Conservation (phyloP, 2,329 filamentous ascomycete species). For the Sordariomycetes sp. region DNA sequence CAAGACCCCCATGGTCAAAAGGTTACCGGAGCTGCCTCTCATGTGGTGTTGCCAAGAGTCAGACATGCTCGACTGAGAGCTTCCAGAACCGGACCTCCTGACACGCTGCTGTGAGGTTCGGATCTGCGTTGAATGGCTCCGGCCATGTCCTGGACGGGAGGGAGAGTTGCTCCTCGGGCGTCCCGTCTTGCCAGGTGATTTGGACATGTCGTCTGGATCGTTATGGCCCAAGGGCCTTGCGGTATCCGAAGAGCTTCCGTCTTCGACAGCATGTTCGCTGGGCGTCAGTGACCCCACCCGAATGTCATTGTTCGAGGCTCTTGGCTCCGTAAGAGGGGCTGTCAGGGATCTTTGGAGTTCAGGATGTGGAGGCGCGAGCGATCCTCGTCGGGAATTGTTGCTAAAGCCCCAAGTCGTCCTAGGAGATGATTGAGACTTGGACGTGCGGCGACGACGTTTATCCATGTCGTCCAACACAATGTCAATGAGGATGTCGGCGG, state of each 20-base stretch:
- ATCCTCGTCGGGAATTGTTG: conserved; percentile 52
- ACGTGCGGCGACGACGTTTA: conserved; percentile 76
- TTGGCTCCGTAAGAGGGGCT: conserved; percentile 53
- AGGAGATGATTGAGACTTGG: conserved; percentile 76
- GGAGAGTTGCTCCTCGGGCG: conserved; percentile 75
- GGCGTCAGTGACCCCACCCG: conserved; percentile 50
- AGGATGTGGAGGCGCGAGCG: conserved; percentile 50
- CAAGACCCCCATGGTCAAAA: conserved; percentile 61
- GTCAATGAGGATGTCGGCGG: conserved; percentile 79
- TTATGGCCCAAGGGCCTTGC: conserved; percentile 32
- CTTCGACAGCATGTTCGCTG: conserved; percentile 39
- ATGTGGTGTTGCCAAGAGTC: conserved; percentile 50
- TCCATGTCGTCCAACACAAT: conserved; percentile 97
- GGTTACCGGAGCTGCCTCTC: conserved; percentile 69
- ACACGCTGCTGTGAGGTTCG: conserved; percentile 67
- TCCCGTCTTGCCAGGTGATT: conserved; percentile 31
- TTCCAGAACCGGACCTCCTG: conserved; percentile 80
- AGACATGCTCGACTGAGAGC: conserved; percentile 74
- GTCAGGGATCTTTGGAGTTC: conserved; percentile 62
- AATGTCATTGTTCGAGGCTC: conserved; percentile 37
- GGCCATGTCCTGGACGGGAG: conserved; percentile 63
- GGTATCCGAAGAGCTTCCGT: conserved; percentile 20
- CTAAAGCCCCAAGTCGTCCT: conserved; percentile 57
- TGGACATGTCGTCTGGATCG: conserved; percentile 35
- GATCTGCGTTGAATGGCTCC: conserved; percentile 58